Percentiles rank a stretch among this genome's conserved stretches.
Evolutionary conservation across 2,329 filamentous ascomycete species (phyloP).

Genomic region (Aspergillus ruber): DNA sequence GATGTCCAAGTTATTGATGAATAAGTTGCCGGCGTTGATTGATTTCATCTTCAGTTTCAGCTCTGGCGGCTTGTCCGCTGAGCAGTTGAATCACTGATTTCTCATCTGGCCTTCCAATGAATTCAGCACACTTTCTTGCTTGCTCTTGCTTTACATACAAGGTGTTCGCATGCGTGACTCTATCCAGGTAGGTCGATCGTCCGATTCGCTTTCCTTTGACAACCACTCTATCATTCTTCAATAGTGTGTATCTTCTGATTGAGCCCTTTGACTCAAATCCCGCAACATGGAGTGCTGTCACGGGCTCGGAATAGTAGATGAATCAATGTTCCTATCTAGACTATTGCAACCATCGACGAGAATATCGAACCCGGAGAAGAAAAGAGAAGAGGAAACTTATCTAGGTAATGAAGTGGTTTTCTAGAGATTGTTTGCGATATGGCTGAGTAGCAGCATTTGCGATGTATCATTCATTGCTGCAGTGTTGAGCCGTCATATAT

Average conservation of each 20-base stretch:
- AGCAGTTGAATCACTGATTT: too few relatives aligned
- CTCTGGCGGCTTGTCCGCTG: background rate
- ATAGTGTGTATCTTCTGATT: background rate
- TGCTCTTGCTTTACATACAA: background rate
- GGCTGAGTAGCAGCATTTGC: too few relatives aligned
- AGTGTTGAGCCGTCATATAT: too few relatives aligned
- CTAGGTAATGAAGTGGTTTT: too few relatives aligned
- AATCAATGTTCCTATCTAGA: too few relatives aligned
- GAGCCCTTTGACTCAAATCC: background rate
- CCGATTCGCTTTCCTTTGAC: background rate
- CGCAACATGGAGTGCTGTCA: background rate
- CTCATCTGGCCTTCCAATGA: too few relatives aligned
- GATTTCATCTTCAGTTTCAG: background rate
- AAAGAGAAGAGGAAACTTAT: too few relatives aligned
- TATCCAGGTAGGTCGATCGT: background rate
- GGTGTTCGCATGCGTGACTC: background rate
- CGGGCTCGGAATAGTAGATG: too few relatives aligned
- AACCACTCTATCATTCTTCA: background rate
- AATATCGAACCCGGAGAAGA: too few relatives aligned
- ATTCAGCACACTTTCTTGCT: background rate
- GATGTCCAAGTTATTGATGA: background rate
- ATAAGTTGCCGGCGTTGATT: background rate
- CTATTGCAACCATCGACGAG: too few relatives aligned
- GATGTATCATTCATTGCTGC: too few relatives aligned
- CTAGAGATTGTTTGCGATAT: too few relatives aligned